A percentile compares a stretch with the other conserved stretches of the same genome.
phyloP scores from a whole-genome alignment of 768 basidiomycete genomes.

The Pleurotus salmoneostramineus region DNA sequence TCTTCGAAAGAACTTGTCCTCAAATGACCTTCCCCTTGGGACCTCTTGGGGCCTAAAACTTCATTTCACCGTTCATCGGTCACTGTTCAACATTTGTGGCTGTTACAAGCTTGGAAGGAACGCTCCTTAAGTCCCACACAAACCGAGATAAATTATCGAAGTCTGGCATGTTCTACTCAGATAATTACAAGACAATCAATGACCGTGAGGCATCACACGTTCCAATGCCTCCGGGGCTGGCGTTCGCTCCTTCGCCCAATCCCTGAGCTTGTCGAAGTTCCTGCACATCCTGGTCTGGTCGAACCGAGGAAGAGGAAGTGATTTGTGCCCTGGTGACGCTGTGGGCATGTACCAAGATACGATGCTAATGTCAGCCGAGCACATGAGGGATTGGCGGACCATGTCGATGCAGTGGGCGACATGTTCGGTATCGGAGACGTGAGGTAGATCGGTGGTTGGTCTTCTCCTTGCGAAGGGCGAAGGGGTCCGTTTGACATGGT shows the following conservation, averaged over 20 bases:
- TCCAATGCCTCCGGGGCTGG: constrained; percentile 1
- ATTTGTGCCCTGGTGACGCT: background rate
- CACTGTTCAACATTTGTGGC: no score
- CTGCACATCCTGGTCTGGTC: constrained; percentile 11
- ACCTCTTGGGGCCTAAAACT: no score
- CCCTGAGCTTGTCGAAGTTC: constrained; percentile 14
- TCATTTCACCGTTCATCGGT: no score
- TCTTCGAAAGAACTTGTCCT: no score
- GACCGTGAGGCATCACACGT: background rate
- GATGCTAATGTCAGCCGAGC: constrained; percentile 15
- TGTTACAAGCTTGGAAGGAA: no score
- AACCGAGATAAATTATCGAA: no score
- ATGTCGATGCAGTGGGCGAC: constrained; percentile 16
- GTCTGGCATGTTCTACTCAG: no score
- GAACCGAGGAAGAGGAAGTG: constrained; percentile 1
- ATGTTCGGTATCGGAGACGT: constrained; percentile 11
- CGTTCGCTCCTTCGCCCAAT: constrained; percentile 13
- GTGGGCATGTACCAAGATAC: constrained; percentile 15
- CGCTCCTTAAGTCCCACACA: no score
- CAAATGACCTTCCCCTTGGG: no score
- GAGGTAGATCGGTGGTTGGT: constrained; percentile 1
- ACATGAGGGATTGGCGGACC: constrained; percentile 19
- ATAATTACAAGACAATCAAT: no score
- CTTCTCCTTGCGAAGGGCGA: background rate
- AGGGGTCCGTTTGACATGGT: background rate